These are phyloP conservation scores for Coniella vitis DNA, from an alignment of 2,329 filamentous ascomycete species.

Conservation along the genomic window DNA sequence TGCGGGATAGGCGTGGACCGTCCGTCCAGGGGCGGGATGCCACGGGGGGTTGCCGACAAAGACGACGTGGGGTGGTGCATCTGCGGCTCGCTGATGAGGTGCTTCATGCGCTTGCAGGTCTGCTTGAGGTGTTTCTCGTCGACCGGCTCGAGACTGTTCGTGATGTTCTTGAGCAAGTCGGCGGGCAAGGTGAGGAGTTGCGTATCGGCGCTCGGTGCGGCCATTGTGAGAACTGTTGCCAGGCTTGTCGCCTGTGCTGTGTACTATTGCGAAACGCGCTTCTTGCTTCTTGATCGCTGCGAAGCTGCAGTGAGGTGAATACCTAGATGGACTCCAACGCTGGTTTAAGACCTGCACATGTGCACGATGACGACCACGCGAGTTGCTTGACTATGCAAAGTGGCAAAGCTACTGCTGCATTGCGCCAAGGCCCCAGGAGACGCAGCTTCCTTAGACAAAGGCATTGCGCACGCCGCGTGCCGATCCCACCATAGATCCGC, in stretches of 20 bases:
- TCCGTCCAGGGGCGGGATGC: slow-evolving; percentile 2
- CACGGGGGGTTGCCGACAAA: not conserved
- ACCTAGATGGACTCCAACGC: too few species aligned
- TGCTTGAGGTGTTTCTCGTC: slow-evolving; percentile 8
- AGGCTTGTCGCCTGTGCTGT: too few species aligned
- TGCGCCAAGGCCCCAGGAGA: not conserved
- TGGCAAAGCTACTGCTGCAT: not conserved
- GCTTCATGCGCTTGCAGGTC: slow-evolving; percentile 8
- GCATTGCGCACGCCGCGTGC: too few species aligned
- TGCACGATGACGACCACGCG: too few species aligned
- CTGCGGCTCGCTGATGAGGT: not conserved
- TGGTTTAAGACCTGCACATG: too few species aligned
- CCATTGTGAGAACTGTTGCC: not conserved
- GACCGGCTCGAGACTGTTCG: slow-evolving; percentile 2
- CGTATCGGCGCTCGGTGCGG: not conserved
- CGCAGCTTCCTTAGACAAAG: too few species aligned
- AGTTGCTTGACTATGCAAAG: too few species aligned
- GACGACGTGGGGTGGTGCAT: not conserved
- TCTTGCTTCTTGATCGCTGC: not conserved
- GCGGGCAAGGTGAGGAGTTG: slow-evolving; percentile 7
- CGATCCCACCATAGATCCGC: too few species aligned
- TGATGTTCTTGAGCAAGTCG: slow-evolving; percentile 11
- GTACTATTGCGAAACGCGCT: not conserved
- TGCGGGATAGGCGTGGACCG: slow-evolving; percentile 9
- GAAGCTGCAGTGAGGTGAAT: too few species aligned